Percentiles rank a stretch among this genome's conserved stretches.
phyloP scores from a whole-genome alignment of 1,284 basidiomycete genomes.

The Coniferiporia sulphurascens region DNA sequence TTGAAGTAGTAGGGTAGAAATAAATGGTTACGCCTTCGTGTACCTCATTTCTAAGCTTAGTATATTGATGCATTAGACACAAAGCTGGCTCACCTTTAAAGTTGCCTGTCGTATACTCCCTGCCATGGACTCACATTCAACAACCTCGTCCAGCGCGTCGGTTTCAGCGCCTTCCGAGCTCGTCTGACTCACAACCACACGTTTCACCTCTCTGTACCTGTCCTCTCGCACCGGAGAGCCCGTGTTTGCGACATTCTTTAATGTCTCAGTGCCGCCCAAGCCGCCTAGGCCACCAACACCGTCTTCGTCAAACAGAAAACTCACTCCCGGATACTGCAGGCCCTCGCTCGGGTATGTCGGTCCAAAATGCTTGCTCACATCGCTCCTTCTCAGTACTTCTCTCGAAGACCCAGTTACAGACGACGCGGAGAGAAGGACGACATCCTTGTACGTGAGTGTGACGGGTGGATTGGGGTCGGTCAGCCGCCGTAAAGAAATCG shows the following conservation, averaged over 20 bases:
- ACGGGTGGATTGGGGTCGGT: constrained; percentile 60
- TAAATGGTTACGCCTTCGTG: constrained; percentile 67
- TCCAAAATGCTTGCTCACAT: constrained; percentile 72
- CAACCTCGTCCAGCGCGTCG: constrained; percentile 66
- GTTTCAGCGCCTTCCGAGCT: constrained; percentile 47
- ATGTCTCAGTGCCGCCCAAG: constrained; percentile 8
- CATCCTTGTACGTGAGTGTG: constrained; percentile 65
- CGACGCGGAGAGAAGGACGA: constrained; percentile 49
- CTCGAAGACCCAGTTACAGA: constrained; percentile 24
- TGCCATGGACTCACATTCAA: constrained; percentile 58
- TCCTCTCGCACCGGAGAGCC: constrained; percentile 43
- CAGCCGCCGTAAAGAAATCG: constrained; percentile 64
- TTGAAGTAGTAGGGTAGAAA: constrained; percentile 52
- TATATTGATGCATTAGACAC: constrained; percentile 4
- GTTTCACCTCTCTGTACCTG: constrained; percentile 67
- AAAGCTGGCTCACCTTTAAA: constrained; percentile 47
- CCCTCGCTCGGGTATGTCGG: constrained; percentile 81
- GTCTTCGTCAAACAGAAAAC: constrained; percentile 76
- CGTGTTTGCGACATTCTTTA: constrained; percentile 33
- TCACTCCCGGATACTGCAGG: constrained; percentile 76
- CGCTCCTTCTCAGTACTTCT: constrained; percentile 58
- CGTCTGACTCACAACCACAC: constrained; percentile 65
- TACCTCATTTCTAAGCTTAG: constrained; percentile 39
- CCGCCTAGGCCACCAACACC: constrained; percentile 39
- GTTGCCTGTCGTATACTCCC: constrained; percentile 66